Evolutionary conservation across 306 rosid genomes (phyloP).

Genomic region (Rubus idaeus): DNA sequence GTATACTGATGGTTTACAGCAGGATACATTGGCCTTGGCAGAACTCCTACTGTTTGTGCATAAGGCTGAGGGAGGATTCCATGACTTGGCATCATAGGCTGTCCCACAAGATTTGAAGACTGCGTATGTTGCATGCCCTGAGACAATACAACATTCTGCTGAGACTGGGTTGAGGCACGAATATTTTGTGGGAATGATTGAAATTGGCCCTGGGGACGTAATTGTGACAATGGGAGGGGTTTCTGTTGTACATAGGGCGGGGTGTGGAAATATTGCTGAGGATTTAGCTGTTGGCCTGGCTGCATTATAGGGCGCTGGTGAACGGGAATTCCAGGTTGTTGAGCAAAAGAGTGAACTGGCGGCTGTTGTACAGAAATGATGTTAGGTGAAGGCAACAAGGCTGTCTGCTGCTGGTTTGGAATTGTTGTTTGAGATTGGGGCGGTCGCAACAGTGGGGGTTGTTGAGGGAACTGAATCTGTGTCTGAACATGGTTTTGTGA

Average conservation of each 20-base stretch:
- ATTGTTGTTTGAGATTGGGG: conserved; percentile 52
- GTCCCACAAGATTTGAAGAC: conserved; percentile 61
- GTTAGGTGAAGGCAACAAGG: conserved; percentile 52
- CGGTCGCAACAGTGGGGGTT: conserved; percentile 58
- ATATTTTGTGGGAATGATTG: conserved; percentile 51
- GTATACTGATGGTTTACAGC: conserved; percentile 42
- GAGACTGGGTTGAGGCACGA: conserved; percentile 47
- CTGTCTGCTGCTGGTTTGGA: conserved; percentile 65
- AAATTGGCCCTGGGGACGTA: conserved; percentile 58
- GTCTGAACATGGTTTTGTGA: conserved; percentile 49
- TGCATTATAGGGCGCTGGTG: conserved; percentile 60
- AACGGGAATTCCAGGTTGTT: conserved; percentile 54
- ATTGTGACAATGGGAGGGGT: conserved; percentile 46
- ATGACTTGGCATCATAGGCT: conserved; percentile 53
- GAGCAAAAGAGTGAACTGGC: conserved; percentile 46
- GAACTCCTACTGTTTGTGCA: conserved; percentile 49
- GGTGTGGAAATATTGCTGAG: conserved; percentile 50
- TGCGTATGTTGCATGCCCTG: conserved; percentile 48
- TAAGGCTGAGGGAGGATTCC: conserved; percentile 52
- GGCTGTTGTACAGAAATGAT: conserved; percentile 54
- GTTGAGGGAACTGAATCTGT: conserved; percentile 66
- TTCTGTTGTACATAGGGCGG: conserved; percentile 51
- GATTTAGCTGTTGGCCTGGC: conserved; percentile 46
- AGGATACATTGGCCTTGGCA: conserved; percentile 51
- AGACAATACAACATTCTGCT: conserved; percentile 42